Conservation (phyloP, 768 basidiomycete genomes). For the Clitopilus passeckerianus region DNA sequence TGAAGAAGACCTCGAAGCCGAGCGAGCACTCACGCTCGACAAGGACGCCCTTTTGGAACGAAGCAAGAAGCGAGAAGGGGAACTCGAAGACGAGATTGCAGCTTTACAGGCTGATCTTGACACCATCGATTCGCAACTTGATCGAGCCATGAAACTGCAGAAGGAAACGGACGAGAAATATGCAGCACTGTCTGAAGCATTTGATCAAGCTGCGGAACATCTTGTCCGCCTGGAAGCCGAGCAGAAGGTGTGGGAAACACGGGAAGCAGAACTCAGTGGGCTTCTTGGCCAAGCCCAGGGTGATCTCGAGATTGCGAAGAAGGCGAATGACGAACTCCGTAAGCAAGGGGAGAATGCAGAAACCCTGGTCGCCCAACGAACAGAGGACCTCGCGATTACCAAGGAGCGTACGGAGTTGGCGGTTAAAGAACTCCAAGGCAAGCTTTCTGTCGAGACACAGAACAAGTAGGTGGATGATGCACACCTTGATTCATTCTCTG, state of each 20-base stretch:
- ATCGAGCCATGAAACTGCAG: conserved; percentile 70
- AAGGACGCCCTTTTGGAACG: conserved; percentile 81
- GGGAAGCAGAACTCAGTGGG: conserved; percentile 60
- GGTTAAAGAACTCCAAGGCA: conserved; percentile 65
- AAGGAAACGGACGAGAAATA: conserved; percentile 80
- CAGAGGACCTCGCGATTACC: conserved; percentile 69
- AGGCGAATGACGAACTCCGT: conserved; percentile 56
- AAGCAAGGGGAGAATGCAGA: conserved; percentile 67
- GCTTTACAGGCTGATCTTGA: conserved; percentile 82
- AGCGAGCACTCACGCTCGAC: conserved; percentile 73
- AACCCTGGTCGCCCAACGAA: conserved; percentile 64
- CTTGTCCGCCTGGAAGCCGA: conserved; percentile 77
- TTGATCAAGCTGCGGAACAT: conserved; percentile 84
- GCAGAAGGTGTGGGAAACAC: conserved; percentile 57
- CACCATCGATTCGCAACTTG: conserved; percentile 79
- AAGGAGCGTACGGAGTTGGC: conserved; percentile 71
- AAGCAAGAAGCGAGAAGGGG: conserved; percentile 78
- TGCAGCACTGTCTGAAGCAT: conserved; percentile 62
- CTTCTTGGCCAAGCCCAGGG: conserved; percentile 54
- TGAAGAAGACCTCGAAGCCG: conserved; percentile 77
- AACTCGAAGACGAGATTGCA: conserved; percentile 80
- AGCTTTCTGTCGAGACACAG: conserved; percentile 58
- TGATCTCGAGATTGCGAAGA: conserved; percentile 53
- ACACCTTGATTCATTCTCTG: conserved; percentile 1
- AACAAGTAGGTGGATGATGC: conserved; percentile 44